Conservation (phyloP, 2,329 filamentous ascomycete genomes). For the Claviceps pazoutovae region DNA sequence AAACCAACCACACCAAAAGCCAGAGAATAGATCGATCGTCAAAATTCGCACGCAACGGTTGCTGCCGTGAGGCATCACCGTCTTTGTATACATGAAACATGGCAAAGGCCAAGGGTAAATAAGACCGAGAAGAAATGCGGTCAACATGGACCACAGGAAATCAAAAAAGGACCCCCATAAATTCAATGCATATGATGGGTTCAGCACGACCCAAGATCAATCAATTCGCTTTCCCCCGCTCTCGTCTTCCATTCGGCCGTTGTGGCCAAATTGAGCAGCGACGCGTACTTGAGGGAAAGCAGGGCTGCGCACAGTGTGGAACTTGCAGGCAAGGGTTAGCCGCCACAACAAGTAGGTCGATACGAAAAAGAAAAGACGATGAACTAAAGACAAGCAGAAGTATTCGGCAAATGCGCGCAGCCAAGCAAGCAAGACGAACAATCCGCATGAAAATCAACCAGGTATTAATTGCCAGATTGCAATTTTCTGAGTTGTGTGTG, state of each 20-base stretch:
- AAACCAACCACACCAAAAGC: background rate
- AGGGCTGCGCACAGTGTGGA: no score
- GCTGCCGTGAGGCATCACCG: conserved; percentile 26
- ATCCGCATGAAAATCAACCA: background rate
- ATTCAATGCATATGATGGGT: no score
- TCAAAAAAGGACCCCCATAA: background rate
- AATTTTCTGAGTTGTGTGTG: conserved; percentile 6
- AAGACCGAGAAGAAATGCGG: conserved; percentile 4
- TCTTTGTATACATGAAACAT: conserved; percentile 16
- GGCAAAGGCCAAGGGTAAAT: background rate
- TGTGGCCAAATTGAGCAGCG: no score
- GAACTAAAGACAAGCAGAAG: background rate
- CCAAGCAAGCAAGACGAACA: background rate
- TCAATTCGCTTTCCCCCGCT: no score
- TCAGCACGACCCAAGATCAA: no score
- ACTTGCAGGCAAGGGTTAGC: no score
- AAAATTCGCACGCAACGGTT: conserved; percentile 14
- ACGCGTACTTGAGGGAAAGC: no score
- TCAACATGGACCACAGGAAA: conserved; percentile 6
- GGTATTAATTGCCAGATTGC: conserved; percentile 11
- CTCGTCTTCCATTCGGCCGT: no score
- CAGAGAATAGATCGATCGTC: background rate
- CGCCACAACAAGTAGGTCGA: background rate
- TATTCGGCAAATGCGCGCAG: background rate
- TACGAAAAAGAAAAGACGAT: background rate